Evolutionary conservation across 2,329 filamentous ascomycete genomes (phyloP), one percentile per base, ranked within the genome.

Genomic region (Paraconiothyrium sp.): DNA sequence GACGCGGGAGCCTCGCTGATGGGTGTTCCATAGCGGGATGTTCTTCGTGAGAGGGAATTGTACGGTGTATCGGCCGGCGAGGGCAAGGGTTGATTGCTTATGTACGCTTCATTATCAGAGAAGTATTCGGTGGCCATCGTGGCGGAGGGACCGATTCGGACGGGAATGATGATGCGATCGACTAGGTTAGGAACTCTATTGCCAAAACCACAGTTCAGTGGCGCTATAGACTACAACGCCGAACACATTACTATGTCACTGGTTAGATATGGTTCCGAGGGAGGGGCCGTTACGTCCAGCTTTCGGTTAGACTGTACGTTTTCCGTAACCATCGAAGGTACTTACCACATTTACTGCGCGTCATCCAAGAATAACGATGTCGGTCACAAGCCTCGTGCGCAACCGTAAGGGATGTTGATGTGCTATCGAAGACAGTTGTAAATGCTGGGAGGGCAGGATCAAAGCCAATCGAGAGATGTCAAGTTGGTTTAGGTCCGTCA

Each of bases 51-150:
- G 55, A 82, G 72, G 14, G 80, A 79, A 69, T 90, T 85, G 71
- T 92, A 92, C 22, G 90, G 90, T 30, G 90, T 91, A 66, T 90
- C 89, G 39, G 86, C 85, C 11, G 92, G 89, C 39, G 90, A 90
- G 34, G 92, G 90, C 61, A 93, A 86, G 83, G 76, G 73, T 16
- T 69, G 87, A 83, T 65, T 75, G 57, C 59, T 69, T 51, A 72
- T 69, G 71, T 72, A 80, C 72, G 66, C 72, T 63, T 81, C 77
- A 57, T 81, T 79, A 51, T 84, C 81, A 57, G 77, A 80, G 65
- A 83, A 84, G 70, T 84, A 84, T 59, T 83, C 82, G 66, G 70
- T 77, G 54, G 74, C 65, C 76, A 78, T 78, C 10, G 46, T 76
- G 32, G 14, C 24, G 32, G 55, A 13, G 16, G 13, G 35, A 16